Percentiles rank a stretch among this genome's conserved stretches.
Conservation (phyloP, 73 alveolate species). For the Blepharisma japonicum region DNA sequence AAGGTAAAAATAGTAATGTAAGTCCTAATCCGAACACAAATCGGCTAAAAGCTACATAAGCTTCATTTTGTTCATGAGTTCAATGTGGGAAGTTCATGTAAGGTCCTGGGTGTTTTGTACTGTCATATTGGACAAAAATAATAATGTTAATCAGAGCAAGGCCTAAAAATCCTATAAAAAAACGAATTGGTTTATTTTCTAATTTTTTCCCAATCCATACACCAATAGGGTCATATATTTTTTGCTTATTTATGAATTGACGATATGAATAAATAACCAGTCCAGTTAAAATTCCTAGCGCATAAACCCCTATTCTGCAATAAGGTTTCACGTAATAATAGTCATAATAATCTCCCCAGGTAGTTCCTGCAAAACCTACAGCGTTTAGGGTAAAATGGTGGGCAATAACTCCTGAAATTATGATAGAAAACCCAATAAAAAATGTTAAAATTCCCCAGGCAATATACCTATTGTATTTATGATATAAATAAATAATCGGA, state of each 20-base stretch:
- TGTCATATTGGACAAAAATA: constrained; percentile 35
- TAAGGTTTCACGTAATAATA: constrained; percentile 39
- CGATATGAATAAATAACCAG: constrained; percentile 25
- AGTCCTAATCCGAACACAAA: constrained; percentile 38
- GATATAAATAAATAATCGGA: constrained; percentile 30
- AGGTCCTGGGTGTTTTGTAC: neutral
- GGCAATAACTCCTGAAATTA: neutral
- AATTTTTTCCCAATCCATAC: neutral
- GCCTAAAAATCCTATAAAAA: constrained; percentile 19
- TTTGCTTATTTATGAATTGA: neutral
- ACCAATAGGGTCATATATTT: neutral
- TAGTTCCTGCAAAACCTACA: neutral
- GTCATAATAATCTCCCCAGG: neutral
- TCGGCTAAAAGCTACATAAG: neutral
- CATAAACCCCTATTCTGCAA: constrained; percentile 38
- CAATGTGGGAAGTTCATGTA: neutral
- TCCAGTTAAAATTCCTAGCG: constrained; percentile 34
- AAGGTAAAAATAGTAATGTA: constrained; percentile 30
- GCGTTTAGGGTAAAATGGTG: neutral
- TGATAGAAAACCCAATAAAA: constrained; percentile 23
- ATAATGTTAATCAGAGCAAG: constrained; percentile 26
- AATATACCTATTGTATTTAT: constrained; percentile 24
- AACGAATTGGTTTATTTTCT: neutral
- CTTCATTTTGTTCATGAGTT: constrained; percentile 14
- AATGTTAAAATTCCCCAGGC: constrained; percentile 31